A percentile compares a stretch with the other conserved stretches of the same genome.
phyloP scores from a whole-genome alignment of 768 basidiomycete species.

The Suillus occidentalis region DNA sequence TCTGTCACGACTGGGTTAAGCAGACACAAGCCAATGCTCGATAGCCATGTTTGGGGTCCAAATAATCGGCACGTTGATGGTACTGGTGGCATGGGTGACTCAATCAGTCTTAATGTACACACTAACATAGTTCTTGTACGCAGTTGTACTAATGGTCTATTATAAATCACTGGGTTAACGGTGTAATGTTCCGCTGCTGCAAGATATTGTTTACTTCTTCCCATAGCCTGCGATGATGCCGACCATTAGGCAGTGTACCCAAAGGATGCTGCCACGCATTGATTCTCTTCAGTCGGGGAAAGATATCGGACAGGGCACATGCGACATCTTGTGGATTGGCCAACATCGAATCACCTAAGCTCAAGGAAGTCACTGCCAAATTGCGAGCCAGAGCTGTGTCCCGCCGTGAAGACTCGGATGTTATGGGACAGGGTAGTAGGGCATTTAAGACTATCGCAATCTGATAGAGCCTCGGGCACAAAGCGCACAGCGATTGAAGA shows the following conservation, averaged over 20 bases:
- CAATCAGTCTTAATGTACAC: not conserved
- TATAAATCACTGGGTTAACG: not conserved
- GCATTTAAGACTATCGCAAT: slow-evolving; percentile 4
- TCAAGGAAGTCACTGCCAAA: not conserved
- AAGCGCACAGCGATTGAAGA: not conserved
- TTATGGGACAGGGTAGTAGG: not conserved
- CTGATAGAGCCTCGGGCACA: slow-evolving; percentile 2
- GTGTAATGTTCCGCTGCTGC: not conserved
- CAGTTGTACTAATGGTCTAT: not conserved
- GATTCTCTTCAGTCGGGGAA: slow-evolving; percentile 3
- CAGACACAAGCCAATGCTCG: not conserved
- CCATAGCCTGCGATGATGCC: not conserved
- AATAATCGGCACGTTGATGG: not conserved
- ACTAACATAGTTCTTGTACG: not conserved
- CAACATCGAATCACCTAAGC: slow-evolving; percentile 1
- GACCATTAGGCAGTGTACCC: not conserved
- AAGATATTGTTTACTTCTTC: slow-evolving; percentile 2
- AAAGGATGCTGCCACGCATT: slow-evolving; percentile 2
- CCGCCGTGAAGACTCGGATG: not conserved
- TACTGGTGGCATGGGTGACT: not conserved
- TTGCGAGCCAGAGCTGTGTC: not conserved
- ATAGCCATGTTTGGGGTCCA: not conserved
- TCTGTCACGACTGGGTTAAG: not conserved
- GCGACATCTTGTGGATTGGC: not conserved
- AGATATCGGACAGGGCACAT: not conserved